These are phyloP conservation scores for Pleurotus tuber-regium DNA, from an alignment of 768 basidiomycete species.

Conservation along the genomic window DNA sequence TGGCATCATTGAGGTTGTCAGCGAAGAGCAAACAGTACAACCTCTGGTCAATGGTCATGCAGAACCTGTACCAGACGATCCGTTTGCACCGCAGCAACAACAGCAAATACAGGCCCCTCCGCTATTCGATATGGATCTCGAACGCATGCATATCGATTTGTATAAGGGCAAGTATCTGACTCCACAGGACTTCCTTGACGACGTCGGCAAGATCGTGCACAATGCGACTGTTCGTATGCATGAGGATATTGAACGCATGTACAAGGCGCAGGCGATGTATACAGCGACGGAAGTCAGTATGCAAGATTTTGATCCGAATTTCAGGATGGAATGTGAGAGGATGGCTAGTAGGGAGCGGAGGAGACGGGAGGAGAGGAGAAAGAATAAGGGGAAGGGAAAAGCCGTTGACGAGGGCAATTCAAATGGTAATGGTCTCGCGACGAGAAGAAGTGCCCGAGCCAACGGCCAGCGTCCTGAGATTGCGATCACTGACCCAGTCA, in stretches of 20 bases:
- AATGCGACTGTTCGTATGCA: slow-evolving; percentile 56
- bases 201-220: slow-evolving; percentile 78
- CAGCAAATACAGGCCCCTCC: slow-evolving; percentile 40
- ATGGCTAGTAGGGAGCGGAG: slow-evolving; percentile 79
- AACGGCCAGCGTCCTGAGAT: slow-evolving; percentile 74
- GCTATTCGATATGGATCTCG: slow-evolving; percentile 87
- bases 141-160: slow-evolving; percentile 83
- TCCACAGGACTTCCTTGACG: slow-evolving; percentile 82
- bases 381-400: slow-evolving; percentile 45
- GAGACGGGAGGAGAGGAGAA: slow-evolving; percentile 56
- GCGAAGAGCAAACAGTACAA: slow-evolving; percentile 32
- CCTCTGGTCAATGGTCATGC: slow-evolving; percentile 31
- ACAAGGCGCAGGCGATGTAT: slow-evolving; percentile 86
- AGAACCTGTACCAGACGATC: slow-evolving; percentile 36
- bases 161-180: slow-evolving; percentile 86
- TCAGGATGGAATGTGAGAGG: slow-evolving; percentile 80
- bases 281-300: slow-evolving; percentile 84
- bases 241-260: slow-evolving; percentile 72
- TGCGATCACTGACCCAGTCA: slow-evolving; percentile 69
- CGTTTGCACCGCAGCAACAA: slow-evolving; percentile 31
- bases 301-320: slow-evolving; percentile 78
- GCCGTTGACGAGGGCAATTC: slow-evolving; percentile 25
- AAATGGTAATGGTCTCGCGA: slow-evolving; percentile 44
- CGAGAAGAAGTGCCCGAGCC: slow-evolving; percentile 68
- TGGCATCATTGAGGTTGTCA: slow-evolving; percentile 42